phyloP scores from a whole-genome alignment of 1,284 basidiomycete genomes.

The Amylostereum areolatum region DNA sequence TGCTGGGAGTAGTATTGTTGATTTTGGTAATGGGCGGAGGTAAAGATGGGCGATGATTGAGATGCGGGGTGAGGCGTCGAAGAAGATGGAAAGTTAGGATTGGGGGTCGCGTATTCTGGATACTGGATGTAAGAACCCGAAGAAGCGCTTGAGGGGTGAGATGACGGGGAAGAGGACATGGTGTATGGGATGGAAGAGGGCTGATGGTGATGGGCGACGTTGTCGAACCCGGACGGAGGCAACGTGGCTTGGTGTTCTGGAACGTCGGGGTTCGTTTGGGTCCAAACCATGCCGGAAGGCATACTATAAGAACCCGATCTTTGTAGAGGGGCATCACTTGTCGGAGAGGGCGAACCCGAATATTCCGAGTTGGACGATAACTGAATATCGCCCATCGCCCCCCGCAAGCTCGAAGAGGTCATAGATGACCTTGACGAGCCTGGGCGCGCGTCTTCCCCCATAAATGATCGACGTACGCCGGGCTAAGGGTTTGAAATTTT shows the following conservation, averaged over 20 bases:
- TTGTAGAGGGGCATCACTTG: conserved; percentile 15
- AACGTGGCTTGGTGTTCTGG: conserved; percentile 6
- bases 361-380: conserved; percentile 30
- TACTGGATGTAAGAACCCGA: conserved; percentile 17
- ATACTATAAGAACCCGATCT: conserved; percentile 12
- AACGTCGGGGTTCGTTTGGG: conserved; percentile 11
- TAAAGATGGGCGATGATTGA: conserved; percentile 9
- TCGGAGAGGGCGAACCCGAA: conserved; percentile 26
- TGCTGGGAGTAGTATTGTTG: conserved; percentile 18
- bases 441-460: conserved; percentile 8
- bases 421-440: conserved; percentile 32
- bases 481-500: not conserved
- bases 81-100: not conserved
- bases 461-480: conserved; percentile 9
- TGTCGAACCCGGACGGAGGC: conserved; percentile 8
- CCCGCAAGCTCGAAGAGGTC: conserved; percentile 51
- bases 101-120: conserved; percentile 11
- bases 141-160: conserved; percentile 8
- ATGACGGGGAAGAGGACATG: conserved; percentile 10
- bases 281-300: conserved; percentile 14
- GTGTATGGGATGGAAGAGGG: conserved; percentile 10
- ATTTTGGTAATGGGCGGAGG: conserved; percentile 19
- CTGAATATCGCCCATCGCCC: conserved; percentile 53
- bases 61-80: conserved; percentile 16
- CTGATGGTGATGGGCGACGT: conserved; percentile 3